Percentiles rank a stretch among this genome's conserved stretches.
Evolutionary conservation across 805 yeast genomes (phyloP).

Genomic region (Candida endomychidarum): DNA sequence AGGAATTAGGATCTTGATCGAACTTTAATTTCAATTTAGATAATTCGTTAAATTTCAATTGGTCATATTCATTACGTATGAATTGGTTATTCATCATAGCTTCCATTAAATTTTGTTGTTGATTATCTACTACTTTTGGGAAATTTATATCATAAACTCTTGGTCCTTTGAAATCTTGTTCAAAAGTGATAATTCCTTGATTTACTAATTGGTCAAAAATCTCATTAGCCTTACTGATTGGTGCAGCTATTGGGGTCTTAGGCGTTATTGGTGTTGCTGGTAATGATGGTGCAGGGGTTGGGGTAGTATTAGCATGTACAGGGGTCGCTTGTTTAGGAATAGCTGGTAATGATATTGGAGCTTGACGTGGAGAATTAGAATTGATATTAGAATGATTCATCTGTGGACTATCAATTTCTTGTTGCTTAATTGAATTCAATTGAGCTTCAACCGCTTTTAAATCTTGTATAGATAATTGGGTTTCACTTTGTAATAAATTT

Average conservation of each 20-base stretch:
- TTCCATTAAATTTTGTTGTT: conserved; percentile 10
- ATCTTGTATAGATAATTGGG: conserved; percentile 25
- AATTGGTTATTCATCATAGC: conserved; percentile 14
- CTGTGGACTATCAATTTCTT: conserved; percentile 20
- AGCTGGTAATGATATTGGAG: conserved; percentile 10
- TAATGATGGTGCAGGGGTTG: too few species aligned
- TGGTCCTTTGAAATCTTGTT: conserved; percentile 31
- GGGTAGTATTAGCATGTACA: background rate
- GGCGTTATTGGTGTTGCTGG: background rate
- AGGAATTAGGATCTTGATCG: conserved; percentile 1
- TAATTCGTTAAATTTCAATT: conserved; percentile 32
- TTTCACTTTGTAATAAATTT: conserved; percentile 36
- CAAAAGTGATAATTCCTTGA: conserved; percentile 39
- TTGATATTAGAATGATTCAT: conserved; percentile 1
- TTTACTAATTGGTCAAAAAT: conserved; percentile 35
- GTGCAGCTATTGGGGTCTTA: background rate
- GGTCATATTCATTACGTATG: conserved; percentile 33
- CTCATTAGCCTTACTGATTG: conserved; percentile 21
- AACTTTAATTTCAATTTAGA: conserved; percentile 15
- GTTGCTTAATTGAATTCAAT: conserved; percentile 37
- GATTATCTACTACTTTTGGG: conserved; percentile 11
- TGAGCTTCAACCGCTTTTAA: conserved; percentile 39
- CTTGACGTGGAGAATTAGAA: conserved; percentile 1
- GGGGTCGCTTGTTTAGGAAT: conserved; percentile 8
- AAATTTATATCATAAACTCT: conserved; percentile 16